Percentiles rank a stretch among this genome's conserved stretches.
phyloP scores from a whole-genome alignment of 202 grass and related monocot species.

The Carex arenaria region DNA sequence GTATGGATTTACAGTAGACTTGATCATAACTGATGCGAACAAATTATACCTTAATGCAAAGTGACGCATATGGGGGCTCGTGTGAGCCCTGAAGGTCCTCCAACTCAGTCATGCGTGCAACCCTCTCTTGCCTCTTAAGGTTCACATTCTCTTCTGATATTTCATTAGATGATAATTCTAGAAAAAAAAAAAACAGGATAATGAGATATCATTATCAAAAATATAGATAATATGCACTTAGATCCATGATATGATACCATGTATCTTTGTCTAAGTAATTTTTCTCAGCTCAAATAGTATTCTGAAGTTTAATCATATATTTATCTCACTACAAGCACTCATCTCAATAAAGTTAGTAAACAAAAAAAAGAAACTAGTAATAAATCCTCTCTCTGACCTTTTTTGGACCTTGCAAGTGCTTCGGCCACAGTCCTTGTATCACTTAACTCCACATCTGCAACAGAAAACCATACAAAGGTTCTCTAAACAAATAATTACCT shows the following conservation, averaged over 20 bases:
- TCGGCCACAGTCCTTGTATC: slow-evolving; percentile 74
- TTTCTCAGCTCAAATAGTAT: not conserved
- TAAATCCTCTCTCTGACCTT: slow-evolving; percentile 50
- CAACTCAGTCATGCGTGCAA: slow-evolving; percentile 87
- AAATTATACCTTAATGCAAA: slow-evolving; percentile 75
- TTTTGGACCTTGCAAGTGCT: slow-evolving; percentile 79
- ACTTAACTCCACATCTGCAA: slow-evolving; percentile 67
- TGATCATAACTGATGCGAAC: not conserved
- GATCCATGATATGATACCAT: not conserved
- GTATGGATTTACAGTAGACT: not conserved
- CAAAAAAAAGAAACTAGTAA: slow-evolving; percentile 12
- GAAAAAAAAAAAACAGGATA: slow-evolving; percentile 29
- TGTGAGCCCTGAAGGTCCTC: slow-evolving; percentile 73
- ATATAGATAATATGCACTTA: not conserved
- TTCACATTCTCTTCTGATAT: slow-evolving; percentile 49
- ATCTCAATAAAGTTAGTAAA: slow-evolving; percentile 8
- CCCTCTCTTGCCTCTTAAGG: slow-evolving; percentile 47
- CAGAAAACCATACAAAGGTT: slow-evolving; percentile 11
- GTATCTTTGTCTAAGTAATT: not conserved
- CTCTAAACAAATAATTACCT: slow-evolving; percentile 1
- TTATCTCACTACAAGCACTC: not conserved
- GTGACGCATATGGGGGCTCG: slow-evolving; percentile 50
- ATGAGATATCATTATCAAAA: not conserved
- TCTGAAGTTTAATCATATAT: not conserved
- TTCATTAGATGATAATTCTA: slow-evolving; percentile 53